Percentiles rank a stretch among this genome's conserved stretches.
These are phyloP conservation scores for Lagenidium giganteum DNA, from an alignment of 352 stramenopile genomes.

Conservation along the genomic window DNA sequence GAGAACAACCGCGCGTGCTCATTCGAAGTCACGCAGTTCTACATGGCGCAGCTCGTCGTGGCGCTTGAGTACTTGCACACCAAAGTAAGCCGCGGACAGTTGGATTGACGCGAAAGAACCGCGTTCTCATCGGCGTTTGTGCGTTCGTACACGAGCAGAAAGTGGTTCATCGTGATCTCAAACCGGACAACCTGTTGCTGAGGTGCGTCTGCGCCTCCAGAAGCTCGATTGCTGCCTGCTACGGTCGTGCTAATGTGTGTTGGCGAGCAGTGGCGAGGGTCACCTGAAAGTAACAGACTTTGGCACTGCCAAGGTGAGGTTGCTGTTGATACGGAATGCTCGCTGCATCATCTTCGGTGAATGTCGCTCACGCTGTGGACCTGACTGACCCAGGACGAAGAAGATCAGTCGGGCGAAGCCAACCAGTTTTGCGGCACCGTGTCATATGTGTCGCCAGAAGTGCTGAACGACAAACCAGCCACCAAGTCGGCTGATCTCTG, in stretches of 20 bases:
- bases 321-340: too few relatives aligned
- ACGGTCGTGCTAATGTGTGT: not conserved
- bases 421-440: slow-evolving; percentile 82
- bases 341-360: too few relatives aligned
- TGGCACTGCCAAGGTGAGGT: slow-evolving; percentile 64
- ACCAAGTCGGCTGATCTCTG: slow-evolving; percentile 76
- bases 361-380: too few relatives aligned
- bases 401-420: slow-evolving; percentile 58
- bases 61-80: slow-evolving; percentile 92
- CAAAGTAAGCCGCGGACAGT: slow-evolving; percentile 29
- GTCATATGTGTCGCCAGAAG: slow-evolving; percentile 85
- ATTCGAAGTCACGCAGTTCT: slow-evolving; percentile 76
- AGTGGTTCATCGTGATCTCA: slow-evolving; percentile 95
- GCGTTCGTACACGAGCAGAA: slow-evolving; percentile 33
- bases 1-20: slow-evolving; percentile 49
- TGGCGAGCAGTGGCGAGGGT: slow-evolving; percentile 36
- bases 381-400: slow-evolving; percentile 36
- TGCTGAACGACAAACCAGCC: slow-evolving; percentile 72
- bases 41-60: slow-evolving; percentile 88
- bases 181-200: slow-evolving; percentile 82
- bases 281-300: slow-evolving; percentile 87
- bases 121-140: too few relatives aligned
- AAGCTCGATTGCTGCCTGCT: too few relatives aligned
- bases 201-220: slow-evolving; percentile 25
- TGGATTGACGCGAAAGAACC: too few relatives aligned